Percentiles rank a stretch among this genome's conserved stretches.
phyloP scores from a whole-genome alignment of 2,329 filamentous ascomycete species.

The Nigrospora osmanthi region DNA sequence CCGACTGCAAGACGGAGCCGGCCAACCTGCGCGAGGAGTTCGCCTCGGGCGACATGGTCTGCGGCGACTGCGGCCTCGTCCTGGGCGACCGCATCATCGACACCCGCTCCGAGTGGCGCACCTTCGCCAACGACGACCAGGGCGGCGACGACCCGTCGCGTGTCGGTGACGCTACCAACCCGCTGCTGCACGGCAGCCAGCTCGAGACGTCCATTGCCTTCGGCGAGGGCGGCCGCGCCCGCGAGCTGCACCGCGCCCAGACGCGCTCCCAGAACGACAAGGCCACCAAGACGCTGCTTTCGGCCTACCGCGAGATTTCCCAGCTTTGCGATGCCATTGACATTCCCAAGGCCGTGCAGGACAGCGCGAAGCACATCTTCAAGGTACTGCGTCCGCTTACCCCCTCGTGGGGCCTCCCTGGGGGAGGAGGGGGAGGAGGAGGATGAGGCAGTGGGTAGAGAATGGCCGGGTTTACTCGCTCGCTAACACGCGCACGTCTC shows the following conservation, averaged over 20 bases:
- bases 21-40: constrained; percentile 91
- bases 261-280: constrained; percentile 78
- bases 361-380: constrained; percentile 90
- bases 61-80: constrained; percentile 83
- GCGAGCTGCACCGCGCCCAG: constrained; percentile 62
- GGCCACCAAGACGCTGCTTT: constrained; percentile 69
- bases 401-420: too few relatives aligned
- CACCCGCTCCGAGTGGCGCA: constrained; percentile 95
- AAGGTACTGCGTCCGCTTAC: constrained; percentile 35
- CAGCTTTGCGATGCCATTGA: constrained; percentile 79
- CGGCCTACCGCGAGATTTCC: constrained; percentile 85
- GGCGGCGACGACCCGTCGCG: constrained; percentile 94
- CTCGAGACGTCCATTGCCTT: constrained; percentile 84
- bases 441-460: too few relatives aligned
- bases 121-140: constrained; percentile 96
- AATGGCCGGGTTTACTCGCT: too few relatives aligned
- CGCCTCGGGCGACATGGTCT: constrained; percentile 87
- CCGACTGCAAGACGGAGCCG: constrained; percentile 85
- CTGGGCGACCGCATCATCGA: constrained; percentile 89
- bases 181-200: constrained; percentile 82
- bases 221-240: constrained; percentile 58
- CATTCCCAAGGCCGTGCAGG: constrained; percentile 72
- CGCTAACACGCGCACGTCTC: too few relatives aligned
- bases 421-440: too few relatives aligned
- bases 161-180: constrained; percentile 91